Percentiles rank a stretch among this genome's conserved stretches.
Evolutionary conservation across 768 basidiomycete genomes (phyloP).

Genomic region (Daedaleopsis sinensis): DNA sequence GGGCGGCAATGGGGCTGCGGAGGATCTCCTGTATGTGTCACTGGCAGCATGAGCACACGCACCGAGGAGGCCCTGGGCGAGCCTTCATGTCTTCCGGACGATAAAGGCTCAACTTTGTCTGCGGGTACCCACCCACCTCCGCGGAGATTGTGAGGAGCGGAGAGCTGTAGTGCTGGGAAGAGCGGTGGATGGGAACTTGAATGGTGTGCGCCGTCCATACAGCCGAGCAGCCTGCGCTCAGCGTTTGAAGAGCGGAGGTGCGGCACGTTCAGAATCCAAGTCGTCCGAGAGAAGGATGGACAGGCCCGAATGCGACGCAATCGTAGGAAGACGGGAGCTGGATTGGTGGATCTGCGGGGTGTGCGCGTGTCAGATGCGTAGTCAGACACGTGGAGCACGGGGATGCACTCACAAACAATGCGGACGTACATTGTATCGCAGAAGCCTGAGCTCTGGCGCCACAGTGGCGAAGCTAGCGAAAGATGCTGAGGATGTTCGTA

Average conservation of each 20-base stretch:
- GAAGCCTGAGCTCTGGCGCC: no score
- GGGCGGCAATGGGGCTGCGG: no score
- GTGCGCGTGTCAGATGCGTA: not conserved
- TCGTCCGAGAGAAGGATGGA: not conserved
- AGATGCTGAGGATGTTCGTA: no score
- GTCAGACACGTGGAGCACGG: not conserved
- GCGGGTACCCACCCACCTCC: not conserved
- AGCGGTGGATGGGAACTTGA: not conserved
- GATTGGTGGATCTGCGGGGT: not conserved
- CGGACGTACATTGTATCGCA: not conserved
- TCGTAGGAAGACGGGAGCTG: not conserved
- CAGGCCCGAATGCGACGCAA: not conserved
- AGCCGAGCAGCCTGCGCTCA: not conserved
- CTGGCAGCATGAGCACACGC: no score
- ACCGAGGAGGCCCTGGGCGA: no score
- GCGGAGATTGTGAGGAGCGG: not conserved
- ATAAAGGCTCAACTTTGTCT: no score
- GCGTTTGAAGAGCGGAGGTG: not conserved
- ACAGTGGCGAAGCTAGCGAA: no score
- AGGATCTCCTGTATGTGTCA: no score
- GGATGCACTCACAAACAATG: not conserved
- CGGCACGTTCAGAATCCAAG: not conserved
- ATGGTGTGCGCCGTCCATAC: not conserved
- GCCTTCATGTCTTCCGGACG: no score
- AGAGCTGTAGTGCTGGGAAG: not conserved